Evolutionary conservation across 345 rosid species (phyloP).

Genomic region (Brassica juncea): DNA sequence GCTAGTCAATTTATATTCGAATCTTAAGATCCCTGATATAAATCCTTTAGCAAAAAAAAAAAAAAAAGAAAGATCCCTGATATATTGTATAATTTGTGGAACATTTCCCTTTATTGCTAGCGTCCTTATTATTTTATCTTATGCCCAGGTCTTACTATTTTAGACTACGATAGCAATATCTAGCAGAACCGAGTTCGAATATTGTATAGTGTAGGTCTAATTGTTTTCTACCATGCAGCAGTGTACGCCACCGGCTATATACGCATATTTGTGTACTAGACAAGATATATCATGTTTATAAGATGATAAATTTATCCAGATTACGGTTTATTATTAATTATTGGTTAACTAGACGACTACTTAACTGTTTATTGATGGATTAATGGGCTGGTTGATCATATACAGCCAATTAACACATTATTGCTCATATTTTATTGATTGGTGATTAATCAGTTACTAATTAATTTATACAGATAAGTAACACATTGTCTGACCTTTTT

Average conservation of each 20-base stretch:
- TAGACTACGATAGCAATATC: background rate
- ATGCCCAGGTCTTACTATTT: background rate
- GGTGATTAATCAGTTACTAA: too few relatives aligned
- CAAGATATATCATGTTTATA: background rate
- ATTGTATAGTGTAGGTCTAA: background rate
- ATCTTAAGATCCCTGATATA: background rate
- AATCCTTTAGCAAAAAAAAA: too few relatives aligned
- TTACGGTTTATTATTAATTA: background rate
- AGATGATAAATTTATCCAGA: background rate
- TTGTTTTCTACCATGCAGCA: background rate
- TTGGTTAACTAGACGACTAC: background rate
- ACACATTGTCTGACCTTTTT: background rate
- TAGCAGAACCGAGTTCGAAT: background rate
- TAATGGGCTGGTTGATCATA: too few relatives aligned
- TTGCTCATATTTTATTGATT: background rate
- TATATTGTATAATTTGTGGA: background rate
- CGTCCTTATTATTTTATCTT: background rate
- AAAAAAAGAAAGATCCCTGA: too few relatives aligned
- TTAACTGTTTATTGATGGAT: background rate
- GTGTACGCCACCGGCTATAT: background rate
- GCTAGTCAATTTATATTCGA: slow-evolving; percentile 1
- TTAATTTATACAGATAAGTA: too few relatives aligned
- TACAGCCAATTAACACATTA: too few relatives aligned
- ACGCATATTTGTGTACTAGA: background rate
- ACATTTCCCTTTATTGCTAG: background rate